Conservation (phyloP, 2,329 filamentous ascomycete species). For the Sclerotiophoma versabilis region DNA sequence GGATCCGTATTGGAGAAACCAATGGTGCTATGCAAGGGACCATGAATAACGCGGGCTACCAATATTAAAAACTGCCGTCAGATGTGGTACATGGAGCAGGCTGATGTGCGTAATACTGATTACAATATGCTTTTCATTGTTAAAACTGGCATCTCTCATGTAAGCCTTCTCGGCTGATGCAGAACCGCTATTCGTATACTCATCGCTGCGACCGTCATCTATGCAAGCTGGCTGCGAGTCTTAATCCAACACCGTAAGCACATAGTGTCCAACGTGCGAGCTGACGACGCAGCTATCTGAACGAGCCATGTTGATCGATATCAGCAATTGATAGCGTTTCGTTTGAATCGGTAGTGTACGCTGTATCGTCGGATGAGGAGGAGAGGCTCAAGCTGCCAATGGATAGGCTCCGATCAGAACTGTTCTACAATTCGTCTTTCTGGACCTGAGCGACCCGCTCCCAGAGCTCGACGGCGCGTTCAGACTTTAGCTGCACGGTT, state of each 20-base stretch:
- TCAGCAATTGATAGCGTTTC: neutral
- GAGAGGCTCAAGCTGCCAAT: neutral
- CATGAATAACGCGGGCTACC: too few relatives aligned
- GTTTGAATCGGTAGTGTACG: neutral
- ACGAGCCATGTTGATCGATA: neutral
- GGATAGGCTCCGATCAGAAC: neutral
- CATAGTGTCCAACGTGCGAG: neutral
- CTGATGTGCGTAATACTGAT: neutral
- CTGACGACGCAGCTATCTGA: neutral
- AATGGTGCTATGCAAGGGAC: too few relatives aligned
- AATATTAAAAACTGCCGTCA: neutral
- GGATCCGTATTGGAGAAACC: neutral
- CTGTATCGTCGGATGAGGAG: neutral
- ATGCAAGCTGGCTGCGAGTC: slow-evolving; percentile 2
- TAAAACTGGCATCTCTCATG: neutral
- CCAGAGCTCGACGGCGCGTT: slow-evolving; percentile 35
- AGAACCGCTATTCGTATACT: slow-evolving; percentile 1
- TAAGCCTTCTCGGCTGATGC: neutral
- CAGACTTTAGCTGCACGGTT: slow-evolving; percentile 26
- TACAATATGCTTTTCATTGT: slow-evolving; percentile 4
- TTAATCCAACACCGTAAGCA: neutral
- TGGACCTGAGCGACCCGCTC: slow-evolving; percentile 32
- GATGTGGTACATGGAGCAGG: neutral
- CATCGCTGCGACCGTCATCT: neutral
- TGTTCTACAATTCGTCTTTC: slow-evolving; percentile 32